Base-by-base conservation (phyloP, 2,329 filamentous ascomycete species). In the Neofusicoccum umdonicola region DNA sequence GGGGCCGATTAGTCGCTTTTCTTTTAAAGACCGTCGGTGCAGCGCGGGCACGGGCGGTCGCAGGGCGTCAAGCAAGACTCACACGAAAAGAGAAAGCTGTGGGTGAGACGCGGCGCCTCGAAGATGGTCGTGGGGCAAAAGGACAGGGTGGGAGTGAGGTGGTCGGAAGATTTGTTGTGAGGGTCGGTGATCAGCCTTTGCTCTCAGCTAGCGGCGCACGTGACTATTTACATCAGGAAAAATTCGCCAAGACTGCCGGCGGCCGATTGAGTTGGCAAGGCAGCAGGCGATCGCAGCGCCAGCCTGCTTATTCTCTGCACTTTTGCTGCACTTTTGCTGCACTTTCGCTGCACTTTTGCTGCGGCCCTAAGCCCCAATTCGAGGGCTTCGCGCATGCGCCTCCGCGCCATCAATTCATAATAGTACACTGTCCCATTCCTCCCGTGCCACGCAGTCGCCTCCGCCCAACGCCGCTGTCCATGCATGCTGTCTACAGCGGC, bases 401-500 rank as follows among this genome's bases (percentile, higher is more conserved):
- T 27, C 54, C 41, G 54, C 39, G 52, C 52, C 52, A 11, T 62
- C 34, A 41, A 62, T 62, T 42, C 19, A 52, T 44, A 47, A 62
- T 51, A 35, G 44, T 61, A 61, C 70, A 70, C 42, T 34, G 31
- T 15, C n/a, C 52, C 62, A 64, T 57, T 57, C 44, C 31, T 35
- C 70, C 71, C 73, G 66, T 67, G 74, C 74, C 72, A 76, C 73
- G 71, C 72, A 71, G 68, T 67, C 66, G 68, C 68, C 67, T 67
- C 65, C 61, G 47, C 61, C 45, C 51, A 62, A 44, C 56, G 34
- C 52, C 56, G 41, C 50, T 63, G 42, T 41, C 51, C 52, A 57
- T 50, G 62, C 62, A 48, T 19, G 17, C 34, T 45, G n/a, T 44
- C 48, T 81, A 96, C 64, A 96, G 70, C 31, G 92, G 92, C 69